A percentile compares a stretch with the other conserved stretches of the same genome.
phyloP scores from a whole-genome alignment of 192 early-diverging fungal genomes.

The Coemansia sp. region DNA sequence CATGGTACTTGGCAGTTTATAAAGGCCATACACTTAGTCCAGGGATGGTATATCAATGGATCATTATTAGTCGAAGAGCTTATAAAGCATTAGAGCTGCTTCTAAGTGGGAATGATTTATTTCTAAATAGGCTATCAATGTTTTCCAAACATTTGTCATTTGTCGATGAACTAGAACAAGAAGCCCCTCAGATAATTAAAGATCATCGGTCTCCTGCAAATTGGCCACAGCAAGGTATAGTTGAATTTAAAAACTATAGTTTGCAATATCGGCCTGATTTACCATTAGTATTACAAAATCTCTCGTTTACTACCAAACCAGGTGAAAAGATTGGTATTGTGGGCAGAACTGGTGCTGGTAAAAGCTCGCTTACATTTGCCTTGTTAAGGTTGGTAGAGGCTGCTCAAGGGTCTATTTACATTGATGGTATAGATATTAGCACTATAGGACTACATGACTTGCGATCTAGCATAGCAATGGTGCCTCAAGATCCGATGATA shows the following conservation, averaged over 20 bases:
- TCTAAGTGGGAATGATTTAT: not conserved
- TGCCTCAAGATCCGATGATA: slow-evolving; percentile 66
- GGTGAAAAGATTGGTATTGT: slow-evolving; percentile 60
- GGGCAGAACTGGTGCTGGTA: slow-evolving; percentile 54
- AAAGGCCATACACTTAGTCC: not conserved
- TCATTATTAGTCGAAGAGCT: not conserved
- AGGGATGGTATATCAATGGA: not conserved
- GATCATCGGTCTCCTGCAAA: slow-evolving; percentile 9
- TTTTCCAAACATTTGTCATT: slow-evolving; percentile 18
- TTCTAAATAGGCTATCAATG: not conserved
- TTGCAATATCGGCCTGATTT: slow-evolving; percentile 32
- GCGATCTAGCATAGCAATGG: slow-evolving; percentile 55
- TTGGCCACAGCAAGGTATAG: slow-evolving; percentile 53
- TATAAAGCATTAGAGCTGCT: not conserved
- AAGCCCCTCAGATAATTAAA: slow-evolving; percentile 42
- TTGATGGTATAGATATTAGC: slow-evolving; percentile 58
- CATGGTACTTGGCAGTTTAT: not conserved
- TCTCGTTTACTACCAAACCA: slow-evolving; percentile 32
- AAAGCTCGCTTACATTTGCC: slow-evolving; percentile 57
- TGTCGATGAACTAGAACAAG: slow-evolving; percentile 49
- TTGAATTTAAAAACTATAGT: slow-evolving; percentile 47
- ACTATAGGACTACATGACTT: slow-evolving; percentile 57
- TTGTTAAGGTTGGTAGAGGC: slow-evolving; percentile 62
- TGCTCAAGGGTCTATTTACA: slow-evolving; percentile 43
- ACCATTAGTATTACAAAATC: slow-evolving; percentile 24